Percentiles rank a stretch among this genome's conserved stretches.
phyloP scores from a whole-genome alignment of 2,329 filamentous ascomycete species.

The Tolypocladium tropicale region DNA sequence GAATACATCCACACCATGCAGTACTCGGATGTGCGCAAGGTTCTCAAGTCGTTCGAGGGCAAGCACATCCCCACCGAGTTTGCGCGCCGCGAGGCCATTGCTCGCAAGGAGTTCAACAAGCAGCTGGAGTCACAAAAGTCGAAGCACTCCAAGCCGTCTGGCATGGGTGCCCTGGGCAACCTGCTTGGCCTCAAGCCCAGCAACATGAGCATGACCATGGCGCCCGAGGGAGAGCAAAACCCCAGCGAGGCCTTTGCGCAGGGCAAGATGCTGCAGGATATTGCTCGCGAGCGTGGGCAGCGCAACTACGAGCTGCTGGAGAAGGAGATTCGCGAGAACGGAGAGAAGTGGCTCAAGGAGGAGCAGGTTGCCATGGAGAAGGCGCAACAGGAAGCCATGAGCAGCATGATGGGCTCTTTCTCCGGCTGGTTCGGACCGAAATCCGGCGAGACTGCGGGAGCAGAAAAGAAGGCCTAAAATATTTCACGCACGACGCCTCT shows the following conservation, averaged over 20 bases:
- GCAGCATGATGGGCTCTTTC: conserved; percentile 78
- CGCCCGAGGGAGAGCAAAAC: conserved; percentile 56
- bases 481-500: background rate
- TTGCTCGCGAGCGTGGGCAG: conserved; percentile 84
- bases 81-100: conserved; percentile 73
- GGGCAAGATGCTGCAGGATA: conserved; percentile 95
- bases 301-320: conserved; percentile 84
- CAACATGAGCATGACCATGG: conserved; percentile 51
- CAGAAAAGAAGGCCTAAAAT: conserved; percentile 8
- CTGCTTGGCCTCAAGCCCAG: conserved; percentile 69
- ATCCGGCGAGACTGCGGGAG: conserved; percentile 2
- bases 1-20: conserved; percentile 96
- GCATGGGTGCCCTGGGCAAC: conserved; percentile 58
- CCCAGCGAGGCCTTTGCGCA: conserved; percentile 71
- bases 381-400: conserved; percentile 81
- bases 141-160: conserved; percentile 43
- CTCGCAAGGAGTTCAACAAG: conserved; percentile 75
- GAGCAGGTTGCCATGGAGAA: conserved; percentile 84
- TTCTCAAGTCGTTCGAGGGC: conserved; percentile 81
- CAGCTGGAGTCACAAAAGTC: conserved; percentile 60
- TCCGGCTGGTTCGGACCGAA: conserved; percentile 16
- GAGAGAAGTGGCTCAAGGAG: conserved; percentile 91
- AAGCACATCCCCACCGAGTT: conserved; percentile 87
- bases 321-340: conserved; percentile 84
- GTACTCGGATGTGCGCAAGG: conserved; percentile 74